Evolutionary conservation across 2,329 filamentous ascomycete species (phyloP), one percentile per base, ranked within the genome.

Genomic region (Diaporthe batatas): DNA sequence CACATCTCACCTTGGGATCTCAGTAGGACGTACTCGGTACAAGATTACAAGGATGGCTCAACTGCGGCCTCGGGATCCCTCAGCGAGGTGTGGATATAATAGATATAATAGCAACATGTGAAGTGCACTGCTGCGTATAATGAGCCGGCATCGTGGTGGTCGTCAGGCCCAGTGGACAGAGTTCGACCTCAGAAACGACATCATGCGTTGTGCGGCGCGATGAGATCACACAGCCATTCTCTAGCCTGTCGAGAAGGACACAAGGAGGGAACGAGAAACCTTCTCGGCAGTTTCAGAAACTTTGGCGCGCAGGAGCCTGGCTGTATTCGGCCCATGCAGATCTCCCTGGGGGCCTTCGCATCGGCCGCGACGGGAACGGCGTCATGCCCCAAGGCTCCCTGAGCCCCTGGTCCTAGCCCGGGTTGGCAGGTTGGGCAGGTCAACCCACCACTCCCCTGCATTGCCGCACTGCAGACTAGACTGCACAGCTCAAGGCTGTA

Each of bases 211-310:
- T 34, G 29, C 44, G 6, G 47, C 47, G 32, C 47, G 62, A 67
- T 67, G 62, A 53, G 47, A 51, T 67, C 62, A 53, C 62, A 67
- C 7, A 10, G 34, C 32, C 29, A 21, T 16, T 47, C 39, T 29
- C 23, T 62, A 32, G 58, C 62, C 44, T 49, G 29, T 51, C 62
- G 39, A 53, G 44, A 29, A 29, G 29, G 29, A 29, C n/a, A n/a
- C n/a, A n/a, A n/a, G n/a, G n/a, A n/a, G n/a, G n/a, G n/a, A 12
- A 23, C 62, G 21, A 67, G n/a, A 53, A 67, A 67, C 32, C 44
- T 49, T 53, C 12, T 39, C 62, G 62, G 62, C 62, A 67, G 62
- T 67, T 67, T 67, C 47, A 53, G 62, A 65, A 51, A 65, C 62
- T 65, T 42, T 51, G 62, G 29, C 18, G 44, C 36, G 62, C 29